These are phyloP conservation scores for Knufia petricola DNA, from an alignment of 2,329 filamentous ascomycete species.

Conservation along the genomic window DNA sequence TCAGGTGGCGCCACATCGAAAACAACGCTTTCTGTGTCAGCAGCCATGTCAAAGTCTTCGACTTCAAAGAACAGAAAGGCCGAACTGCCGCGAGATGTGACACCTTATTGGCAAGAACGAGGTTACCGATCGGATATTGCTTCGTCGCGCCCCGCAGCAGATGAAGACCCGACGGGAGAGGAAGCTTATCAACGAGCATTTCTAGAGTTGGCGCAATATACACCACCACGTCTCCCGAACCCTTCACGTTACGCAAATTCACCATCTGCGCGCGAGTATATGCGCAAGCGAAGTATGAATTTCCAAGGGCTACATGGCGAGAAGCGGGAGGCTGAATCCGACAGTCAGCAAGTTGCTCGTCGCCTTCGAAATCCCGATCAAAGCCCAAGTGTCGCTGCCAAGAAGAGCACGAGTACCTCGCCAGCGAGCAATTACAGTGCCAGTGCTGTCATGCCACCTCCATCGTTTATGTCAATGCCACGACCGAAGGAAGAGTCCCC, in stretches of 20 bases:
- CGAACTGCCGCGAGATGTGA: slow-evolving; percentile 4
- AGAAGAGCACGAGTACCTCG: slow-evolving; percentile 4
- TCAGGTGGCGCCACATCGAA: neutral
- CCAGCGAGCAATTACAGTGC: slow-evolving; percentile 6
- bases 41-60: neutral
- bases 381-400: neutral
- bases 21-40: too few species aligned
- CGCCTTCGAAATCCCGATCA: slow-evolving; percentile 4
- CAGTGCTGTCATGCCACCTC: neutral
- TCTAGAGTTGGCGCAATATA: slow-evolving; percentile 6
- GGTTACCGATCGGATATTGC: slow-evolving; percentile 17
- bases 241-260: slow-evolving; percentile 20
- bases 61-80: neutral
- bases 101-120: slow-evolving; percentile 12
- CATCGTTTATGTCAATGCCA: neutral
- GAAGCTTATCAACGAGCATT: slow-evolving; percentile 20
- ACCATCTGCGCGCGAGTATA: slow-evolving; percentile 14
- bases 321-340: slow-evolving; percentile 3
- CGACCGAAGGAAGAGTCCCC: neutral
- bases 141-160: slow-evolving; percentile 2
- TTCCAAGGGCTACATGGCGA: neutral
- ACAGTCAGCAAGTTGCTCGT: neutral
- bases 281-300: slow-evolving; percentile 13
- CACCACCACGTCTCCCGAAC: slow-evolving; percentile 14
- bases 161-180: slow-evolving; percentile 20